A percentile compares a stretch with the other conserved stretches of the same genome.
phyloP scores from a whole-genome alignment of 306 rosid species.

The Citrullus colocynthis region DNA sequence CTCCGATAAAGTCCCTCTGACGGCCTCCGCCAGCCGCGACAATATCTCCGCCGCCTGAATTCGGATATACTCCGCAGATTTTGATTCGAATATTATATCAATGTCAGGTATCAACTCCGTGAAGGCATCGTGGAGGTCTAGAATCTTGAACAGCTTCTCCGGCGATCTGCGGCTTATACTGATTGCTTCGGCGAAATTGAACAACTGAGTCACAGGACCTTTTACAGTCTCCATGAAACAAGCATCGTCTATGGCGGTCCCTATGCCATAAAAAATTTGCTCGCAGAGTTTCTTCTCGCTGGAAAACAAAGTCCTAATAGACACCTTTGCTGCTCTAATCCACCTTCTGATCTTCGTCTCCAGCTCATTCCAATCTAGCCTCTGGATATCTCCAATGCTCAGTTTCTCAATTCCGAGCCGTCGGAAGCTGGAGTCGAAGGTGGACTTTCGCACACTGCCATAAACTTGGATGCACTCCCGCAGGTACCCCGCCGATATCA shows the following conservation, averaged over 20 bases:
- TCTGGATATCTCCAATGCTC: constrained; percentile 90
- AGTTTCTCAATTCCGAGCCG: constrained; percentile 65
- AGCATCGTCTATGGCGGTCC: constrained; percentile 71
- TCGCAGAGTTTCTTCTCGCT: constrained; percentile 89
- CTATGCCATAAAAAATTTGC: constrained; percentile 69
- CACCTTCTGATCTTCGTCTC: constrained; percentile 86
- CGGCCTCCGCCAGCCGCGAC: constrained; percentile 89
- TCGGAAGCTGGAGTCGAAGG: constrained; percentile 64
- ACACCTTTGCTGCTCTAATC: constrained; percentile 80
- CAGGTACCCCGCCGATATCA: constrained; percentile 74
- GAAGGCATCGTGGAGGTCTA: constrained; percentile 79
- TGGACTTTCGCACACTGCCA: constrained; percentile 73
- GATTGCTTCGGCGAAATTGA: constrained; percentile 83
- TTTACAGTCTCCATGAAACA: constrained; percentile 93
- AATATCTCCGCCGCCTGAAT: constrained; percentile 88
- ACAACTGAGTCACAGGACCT: constrained; percentile 86
- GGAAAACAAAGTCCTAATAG: constrained; percentile 59
- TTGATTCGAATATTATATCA: constrained; percentile 72
- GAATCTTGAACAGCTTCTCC: constrained; percentile 84
- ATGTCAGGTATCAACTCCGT: constrained; percentile 82
- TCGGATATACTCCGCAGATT: constrained; percentile 71
- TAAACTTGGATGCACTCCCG: constrained; percentile 92
- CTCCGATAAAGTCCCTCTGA: constrained; percentile 81
- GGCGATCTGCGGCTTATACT: constrained; percentile 88
- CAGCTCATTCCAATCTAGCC: constrained; percentile 78